Evolutionary conservation across 495 filamentous ascomycete species (phyloP), one percentile per base, ranked within the genome.

Genomic region (Penicillium robsamsonii): DNA sequence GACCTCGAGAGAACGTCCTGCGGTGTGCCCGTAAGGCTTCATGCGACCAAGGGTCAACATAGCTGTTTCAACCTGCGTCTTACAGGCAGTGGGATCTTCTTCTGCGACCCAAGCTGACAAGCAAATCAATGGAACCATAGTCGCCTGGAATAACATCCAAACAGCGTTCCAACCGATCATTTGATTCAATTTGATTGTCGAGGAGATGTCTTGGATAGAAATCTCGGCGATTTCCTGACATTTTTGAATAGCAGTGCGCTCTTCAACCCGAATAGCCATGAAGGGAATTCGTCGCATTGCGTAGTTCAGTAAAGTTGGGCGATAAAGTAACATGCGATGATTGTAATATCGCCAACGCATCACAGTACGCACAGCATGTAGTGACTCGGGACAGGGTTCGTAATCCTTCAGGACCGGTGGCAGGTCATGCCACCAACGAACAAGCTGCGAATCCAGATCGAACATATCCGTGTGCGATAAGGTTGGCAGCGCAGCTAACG

Each of bases 281-380:
- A 78, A 80, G 13, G 77, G 73, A 2, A 76, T 73, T 24, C 83
- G 78, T 27, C 81, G 83, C 56, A 86, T 81, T 7, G 87, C 85
- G 3, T 85, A 76, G 56, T 78, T 84, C 0, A 90, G 80, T 9
- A 90, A 78, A 0, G 82, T 81, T 0, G 87, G 87, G 0, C 87
- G 79, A 64, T 88, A 83, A 15, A 89, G 82, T 2, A 89, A 78
- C 75, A 89, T 88, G 57, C 86, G 83, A 38, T 88, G 79, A 65
- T 86, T 89, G 68, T 84, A 81, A 63, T 84, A 88, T 24, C 86
- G 78, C 87, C 87, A 89, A 59, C 87, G 87, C 83, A 89, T 89
- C 61, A 88, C 79, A 57, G 83, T 83, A 45, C 85, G 79, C 1
- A 83, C 82, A 44, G 84, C 82, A 62, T 83, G 81, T 20, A 89